These are phyloP conservation scores for Plectosphaerella plurivora DNA, from an alignment of 2,329 filamentous ascomycete species.

Conservation along the genomic window DNA sequence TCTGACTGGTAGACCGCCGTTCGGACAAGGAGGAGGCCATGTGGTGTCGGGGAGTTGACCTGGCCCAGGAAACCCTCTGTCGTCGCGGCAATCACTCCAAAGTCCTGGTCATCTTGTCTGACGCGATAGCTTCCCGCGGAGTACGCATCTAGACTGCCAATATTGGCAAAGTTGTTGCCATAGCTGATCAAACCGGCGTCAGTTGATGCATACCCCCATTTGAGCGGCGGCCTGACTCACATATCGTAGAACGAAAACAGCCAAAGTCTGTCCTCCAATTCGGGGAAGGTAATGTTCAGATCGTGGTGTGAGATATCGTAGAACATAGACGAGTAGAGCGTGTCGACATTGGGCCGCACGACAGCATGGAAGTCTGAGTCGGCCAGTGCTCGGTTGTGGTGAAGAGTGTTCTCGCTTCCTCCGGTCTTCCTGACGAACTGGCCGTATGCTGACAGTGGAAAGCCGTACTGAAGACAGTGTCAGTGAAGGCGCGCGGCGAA, in stretches of 20 bases:
- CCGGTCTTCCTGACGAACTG: background rate
- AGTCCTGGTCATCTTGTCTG: slow-evolving; percentile 3
- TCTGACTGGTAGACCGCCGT: background rate
- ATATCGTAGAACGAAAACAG: slow-evolving; percentile 21
- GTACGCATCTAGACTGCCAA: slow-evolving; percentile 13
- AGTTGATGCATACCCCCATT: background rate
- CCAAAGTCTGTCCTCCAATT: slow-evolving; percentile 18
- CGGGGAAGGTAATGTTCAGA: slow-evolving; percentile 17
- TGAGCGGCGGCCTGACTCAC: slow-evolving; percentile 11
- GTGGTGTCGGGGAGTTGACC: slow-evolving; percentile 8
- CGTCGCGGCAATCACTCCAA: background rate
- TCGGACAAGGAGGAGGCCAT: slow-evolving; percentile 5
- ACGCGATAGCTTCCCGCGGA: slow-evolving; percentile 17
- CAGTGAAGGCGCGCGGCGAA: too few species aligned
- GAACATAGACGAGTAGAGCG: slow-evolving; percentile 17
- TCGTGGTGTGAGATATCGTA: slow-evolving; percentile 19
- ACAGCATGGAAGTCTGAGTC: slow-evolving; percentile 6
- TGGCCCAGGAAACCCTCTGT: background rate
- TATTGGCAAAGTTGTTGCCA: slow-evolving; percentile 21
- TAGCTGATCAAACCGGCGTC: slow-evolving; percentile 9
- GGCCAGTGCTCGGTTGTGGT: background rate
- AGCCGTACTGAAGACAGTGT: background rate
- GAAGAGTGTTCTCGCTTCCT: background rate
- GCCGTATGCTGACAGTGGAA: background rate
- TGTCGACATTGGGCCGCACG: slow-evolving; percentile 21